phyloP scores from a whole-genome alignment of 441 rosid species.

The Erysimum pusillum region DNA sequence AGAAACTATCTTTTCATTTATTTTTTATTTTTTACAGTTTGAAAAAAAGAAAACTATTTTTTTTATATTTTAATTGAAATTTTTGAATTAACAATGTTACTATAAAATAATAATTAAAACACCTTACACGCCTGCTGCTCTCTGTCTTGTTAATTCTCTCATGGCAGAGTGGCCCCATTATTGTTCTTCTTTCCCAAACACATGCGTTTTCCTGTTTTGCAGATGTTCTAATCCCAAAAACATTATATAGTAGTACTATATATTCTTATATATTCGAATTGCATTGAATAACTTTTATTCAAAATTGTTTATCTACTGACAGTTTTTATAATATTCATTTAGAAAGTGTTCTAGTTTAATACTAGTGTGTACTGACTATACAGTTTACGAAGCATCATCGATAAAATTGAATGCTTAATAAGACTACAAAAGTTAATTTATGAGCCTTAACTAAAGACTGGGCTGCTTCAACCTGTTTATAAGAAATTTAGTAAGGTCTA shows the following conservation, averaged over 20 bases:
- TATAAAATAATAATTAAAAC: slow-evolving; percentile 32
- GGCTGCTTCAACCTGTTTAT: not conserved
- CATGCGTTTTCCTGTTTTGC: slow-evolving; percentile 30
- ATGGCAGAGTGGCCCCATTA: slow-evolving; percentile 39
- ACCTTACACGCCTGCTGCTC: slow-evolving; percentile 44
- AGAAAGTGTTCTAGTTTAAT: not conserved
- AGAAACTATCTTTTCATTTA: too few relatives aligned
- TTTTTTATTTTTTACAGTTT: too few relatives aligned
- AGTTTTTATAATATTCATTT: not conserved
- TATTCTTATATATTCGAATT: not conserved
- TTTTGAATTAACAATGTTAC: not conserved
- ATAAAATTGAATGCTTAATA: not conserved
- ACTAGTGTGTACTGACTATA: slow-evolving; percentile 5
- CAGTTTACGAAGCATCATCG: not conserved
- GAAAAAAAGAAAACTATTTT: too few relatives aligned
- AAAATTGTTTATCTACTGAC: not conserved
- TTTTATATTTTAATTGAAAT: too few relatives aligned
- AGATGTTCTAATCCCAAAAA: slow-evolving; percentile 30
- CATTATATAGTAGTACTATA: not conserved
- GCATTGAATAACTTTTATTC: not conserved
- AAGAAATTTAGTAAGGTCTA: not conserved
- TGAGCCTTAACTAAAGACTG: not conserved
- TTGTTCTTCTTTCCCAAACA: slow-evolving; percentile 44
- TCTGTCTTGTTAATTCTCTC: slow-evolving; percentile 43
- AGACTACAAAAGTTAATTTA: not conserved